phyloP scores from a whole-genome alignment of 345 rosid species.

The Rubroshorea leprosula region DNA sequence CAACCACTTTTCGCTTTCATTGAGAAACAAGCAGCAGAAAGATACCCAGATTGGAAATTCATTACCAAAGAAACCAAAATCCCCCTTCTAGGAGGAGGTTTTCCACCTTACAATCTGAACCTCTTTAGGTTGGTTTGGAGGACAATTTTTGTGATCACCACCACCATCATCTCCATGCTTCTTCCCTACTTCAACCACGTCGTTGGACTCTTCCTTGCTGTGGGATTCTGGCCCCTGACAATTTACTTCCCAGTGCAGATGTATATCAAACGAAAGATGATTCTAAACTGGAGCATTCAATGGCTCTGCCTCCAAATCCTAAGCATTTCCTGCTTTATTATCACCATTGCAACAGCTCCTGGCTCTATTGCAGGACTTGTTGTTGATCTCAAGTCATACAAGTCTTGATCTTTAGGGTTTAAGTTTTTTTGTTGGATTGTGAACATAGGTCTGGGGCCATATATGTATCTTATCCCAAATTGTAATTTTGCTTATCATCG shows the following conservation, averaged over 20 bases:
- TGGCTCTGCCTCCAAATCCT: constrained; percentile 73
- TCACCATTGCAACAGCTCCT: constrained; percentile 64
- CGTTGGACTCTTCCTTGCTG: constrained; percentile 77
- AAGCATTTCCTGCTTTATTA: constrained; percentile 65
- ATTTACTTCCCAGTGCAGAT: constrained; percentile 90
- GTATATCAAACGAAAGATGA: constrained; percentile 65
- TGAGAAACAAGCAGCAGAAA: constrained; percentile 43
- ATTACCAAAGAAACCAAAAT: constrained; percentile 49
- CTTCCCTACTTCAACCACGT: constrained; percentile 82
- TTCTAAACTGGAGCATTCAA: constrained; percentile 67
- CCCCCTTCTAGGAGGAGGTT: constrained; percentile 41
- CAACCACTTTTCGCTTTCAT: constrained; percentile 82
- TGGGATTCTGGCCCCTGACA: constrained; percentile 90
- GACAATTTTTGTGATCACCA: constrained; percentile 61
- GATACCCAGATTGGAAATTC: constrained; percentile 56
- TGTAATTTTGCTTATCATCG: constrained; percentile 8
- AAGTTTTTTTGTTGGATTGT: neutral
- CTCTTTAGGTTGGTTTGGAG: constrained; percentile 81
- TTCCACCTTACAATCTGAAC: constrained; percentile 42
- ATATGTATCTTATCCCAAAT: too few relatives aligned
- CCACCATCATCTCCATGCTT: constrained; percentile 77
- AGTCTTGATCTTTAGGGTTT: constrained; percentile 28
- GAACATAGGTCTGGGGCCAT: constrained; percentile 3
- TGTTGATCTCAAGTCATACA: constrained; percentile 53
- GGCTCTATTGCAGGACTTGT: constrained; percentile 76